phyloP scores from a whole-genome alignment of 2,329 filamentous ascomycete species.

The Pleurostoma richardsiae region DNA sequence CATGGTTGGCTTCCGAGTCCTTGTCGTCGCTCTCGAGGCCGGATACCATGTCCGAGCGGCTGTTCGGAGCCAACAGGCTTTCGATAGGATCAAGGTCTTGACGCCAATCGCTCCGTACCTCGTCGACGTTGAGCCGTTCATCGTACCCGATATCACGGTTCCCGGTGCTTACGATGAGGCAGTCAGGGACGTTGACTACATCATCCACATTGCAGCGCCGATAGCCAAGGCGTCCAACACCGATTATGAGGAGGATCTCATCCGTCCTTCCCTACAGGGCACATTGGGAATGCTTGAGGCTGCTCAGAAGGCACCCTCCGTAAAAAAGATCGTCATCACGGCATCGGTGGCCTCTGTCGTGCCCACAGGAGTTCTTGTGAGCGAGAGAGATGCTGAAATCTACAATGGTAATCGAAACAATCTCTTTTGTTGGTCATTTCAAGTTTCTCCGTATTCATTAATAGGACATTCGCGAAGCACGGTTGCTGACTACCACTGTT shows the following conservation, averaged over 20 bases:
- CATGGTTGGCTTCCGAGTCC: slow-evolving; percentile 25
- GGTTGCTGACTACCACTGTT: neutral
- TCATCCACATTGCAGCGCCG: slow-evolving; percentile 20
- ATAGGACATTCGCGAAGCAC: slow-evolving; percentile 6
- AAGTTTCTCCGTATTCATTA: slow-evolving; percentile 18
- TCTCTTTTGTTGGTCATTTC: slow-evolving; percentile 19
- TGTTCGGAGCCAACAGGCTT: slow-evolving; percentile 25
- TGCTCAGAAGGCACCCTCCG: slow-evolving; percentile 8
- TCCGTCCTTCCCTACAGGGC: slow-evolving; percentile 10
- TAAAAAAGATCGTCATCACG: neutral
- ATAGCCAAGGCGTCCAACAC: slow-evolving; percentile 4
- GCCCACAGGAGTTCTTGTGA: neutral
- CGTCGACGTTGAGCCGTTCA: slow-evolving; percentile 20
- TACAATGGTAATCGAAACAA: slow-evolving; percentile 5
- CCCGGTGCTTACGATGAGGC: slow-evolving; percentile 25
- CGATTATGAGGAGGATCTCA: neutral
- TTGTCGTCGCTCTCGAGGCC: slow-evolving; percentile 21
- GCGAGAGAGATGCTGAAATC: neutral
- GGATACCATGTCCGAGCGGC: slow-evolving; percentile 30
- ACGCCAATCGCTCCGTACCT: slow-evolving; percentile 14
- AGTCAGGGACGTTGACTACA: slow-evolving; percentile 18
- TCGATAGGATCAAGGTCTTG: slow-evolving; percentile 16
- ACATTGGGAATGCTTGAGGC: slow-evolving; percentile 16
- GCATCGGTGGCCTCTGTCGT: neutral
- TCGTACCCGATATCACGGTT: slow-evolving; percentile 22